Evolutionary conservation across 768 basidiomycete species (phyloP).

Genomic region (Stropharia rugosoannulata): DNA sequence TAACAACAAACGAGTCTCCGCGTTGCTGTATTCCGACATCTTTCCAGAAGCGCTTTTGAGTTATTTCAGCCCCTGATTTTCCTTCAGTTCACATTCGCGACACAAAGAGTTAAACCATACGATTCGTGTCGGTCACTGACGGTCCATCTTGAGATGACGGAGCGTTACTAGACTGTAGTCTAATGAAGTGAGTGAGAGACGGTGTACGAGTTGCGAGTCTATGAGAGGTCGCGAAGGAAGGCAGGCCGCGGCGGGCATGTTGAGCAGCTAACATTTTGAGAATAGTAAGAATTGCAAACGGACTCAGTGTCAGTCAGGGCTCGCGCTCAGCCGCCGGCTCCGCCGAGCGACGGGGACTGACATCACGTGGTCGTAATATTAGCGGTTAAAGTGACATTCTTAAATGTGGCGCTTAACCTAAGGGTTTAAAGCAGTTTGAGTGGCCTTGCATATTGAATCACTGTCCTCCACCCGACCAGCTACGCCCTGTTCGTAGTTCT

Average conservation of each 20-base stretch:
- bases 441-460: too few species aligned
- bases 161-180: constrained; percentile 27
- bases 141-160: constrained; percentile 35
- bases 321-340: neutral
- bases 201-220: neutral
- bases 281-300: constrained; percentile 8
- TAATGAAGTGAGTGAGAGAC: neutral
- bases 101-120: constrained; percentile 33
- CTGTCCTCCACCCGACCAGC: too few species aligned
- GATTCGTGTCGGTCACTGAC: constrained; percentile 60
- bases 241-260: constrained; percentile 16
- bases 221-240: constrained; percentile 3
- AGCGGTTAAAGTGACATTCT: neutral
- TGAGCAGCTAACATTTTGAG: constrained; percentile 15
- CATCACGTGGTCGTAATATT: constrained; percentile 3
- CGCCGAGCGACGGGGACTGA: too few species aligned
- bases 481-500: too few species aligned
- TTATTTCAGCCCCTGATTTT: constrained; percentile 75
- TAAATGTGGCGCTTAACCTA: too few species aligned
- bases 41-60: constrained; percentile 93
- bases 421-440: too few species aligned
- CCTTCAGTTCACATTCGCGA: neutral
- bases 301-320: too few species aligned
- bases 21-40: constrained; percentile 73
- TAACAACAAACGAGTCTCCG: constrained; percentile 54